Conservation (phyloP, 169 alveolate genomes). For the Perkinsus chesapeaki region DNA sequence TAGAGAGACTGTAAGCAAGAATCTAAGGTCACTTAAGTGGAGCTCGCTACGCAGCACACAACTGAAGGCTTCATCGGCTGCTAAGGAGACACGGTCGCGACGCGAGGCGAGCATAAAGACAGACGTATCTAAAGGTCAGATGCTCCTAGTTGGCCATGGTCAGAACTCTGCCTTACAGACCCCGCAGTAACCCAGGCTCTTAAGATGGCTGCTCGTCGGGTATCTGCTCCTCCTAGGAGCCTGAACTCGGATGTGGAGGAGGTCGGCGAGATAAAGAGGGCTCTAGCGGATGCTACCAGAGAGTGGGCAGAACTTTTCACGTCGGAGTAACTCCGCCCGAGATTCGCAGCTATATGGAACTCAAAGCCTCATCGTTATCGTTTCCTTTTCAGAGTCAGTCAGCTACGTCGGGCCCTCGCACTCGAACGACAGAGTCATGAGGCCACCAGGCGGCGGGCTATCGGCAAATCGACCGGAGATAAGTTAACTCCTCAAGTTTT, state of each 20-base stretch:
- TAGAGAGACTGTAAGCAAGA: not conserved
- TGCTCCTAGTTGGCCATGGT: not conserved
- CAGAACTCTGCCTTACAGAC: not conserved
- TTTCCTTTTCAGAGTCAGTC: not conserved
- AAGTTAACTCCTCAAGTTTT: not conserved
- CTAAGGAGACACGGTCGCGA: not conserved
- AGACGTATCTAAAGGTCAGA: not conserved
- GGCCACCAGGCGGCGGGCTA: not conserved
- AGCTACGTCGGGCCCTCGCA: not conserved
- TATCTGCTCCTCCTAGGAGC: not conserved
- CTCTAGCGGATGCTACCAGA: not conserved
- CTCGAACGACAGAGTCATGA: not conserved
- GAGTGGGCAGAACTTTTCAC: not conserved
- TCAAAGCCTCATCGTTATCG: not conserved
- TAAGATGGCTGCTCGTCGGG: not conserved
- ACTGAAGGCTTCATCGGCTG: not conserved
- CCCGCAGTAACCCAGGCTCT: not conserved
- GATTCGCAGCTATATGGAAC: not conserved
- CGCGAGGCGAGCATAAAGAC: not conserved
- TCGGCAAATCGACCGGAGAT: not conserved
- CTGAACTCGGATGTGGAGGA: not conserved
- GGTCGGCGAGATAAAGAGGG: not conserved
- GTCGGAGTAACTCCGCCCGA: no score
- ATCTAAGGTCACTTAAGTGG: not conserved
- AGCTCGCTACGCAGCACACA: not conserved